These are phyloP conservation scores for Dryas drummondii DNA, from an alignment of 306 rosid species.

Conservation along the genomic window DNA sequence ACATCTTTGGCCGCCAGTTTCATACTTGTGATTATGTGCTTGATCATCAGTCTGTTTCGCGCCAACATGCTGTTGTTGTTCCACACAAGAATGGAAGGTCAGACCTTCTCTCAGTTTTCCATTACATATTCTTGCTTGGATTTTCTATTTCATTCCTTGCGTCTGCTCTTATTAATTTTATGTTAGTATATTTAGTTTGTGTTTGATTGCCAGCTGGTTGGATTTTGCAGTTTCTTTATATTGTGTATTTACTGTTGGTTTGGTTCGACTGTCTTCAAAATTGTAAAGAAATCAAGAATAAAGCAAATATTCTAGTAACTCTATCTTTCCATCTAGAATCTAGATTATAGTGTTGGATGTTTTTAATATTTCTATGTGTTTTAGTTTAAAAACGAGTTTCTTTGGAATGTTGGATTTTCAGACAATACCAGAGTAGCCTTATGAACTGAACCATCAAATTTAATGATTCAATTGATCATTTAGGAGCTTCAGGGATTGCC, in stretches of 20 bases:
- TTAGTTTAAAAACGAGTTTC: not conserved
- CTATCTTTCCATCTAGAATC: not conserved
- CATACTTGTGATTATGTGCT: slow-evolving; percentile 87
- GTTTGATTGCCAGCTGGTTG: not conserved
- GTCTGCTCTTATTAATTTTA: not conserved
- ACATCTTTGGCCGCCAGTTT: slow-evolving; percentile 81
- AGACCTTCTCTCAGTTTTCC: slow-evolving; percentile 16
- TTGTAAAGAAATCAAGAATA: not conserved
- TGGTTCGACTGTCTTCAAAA: not conserved
- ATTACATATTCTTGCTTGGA: slow-evolving; percentile 16
- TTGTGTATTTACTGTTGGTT: not conserved
- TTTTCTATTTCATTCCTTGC: not conserved
- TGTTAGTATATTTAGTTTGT: not conserved
- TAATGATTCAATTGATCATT: not conserved
- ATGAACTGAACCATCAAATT: not conserved
- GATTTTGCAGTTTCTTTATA: not conserved
- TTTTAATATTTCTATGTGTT: not conserved
- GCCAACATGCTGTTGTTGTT: slow-evolving; percentile 94
- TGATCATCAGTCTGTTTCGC: slow-evolving; percentile 95
- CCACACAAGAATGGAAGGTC: slow-evolving; percentile 98
- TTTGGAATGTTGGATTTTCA: not conserved
- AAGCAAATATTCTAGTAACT: not conserved
- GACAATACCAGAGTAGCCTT: not conserved
- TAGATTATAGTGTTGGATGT: not conserved
- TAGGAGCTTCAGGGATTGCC: slow-evolving; percentile 8